A percentile compares a stretch with the other conserved stretches of the same genome.
Evolutionary conservation across 1,284 basidiomycete genomes (phyloP).

Genomic region (Limonomyces culmigenus): DNA sequence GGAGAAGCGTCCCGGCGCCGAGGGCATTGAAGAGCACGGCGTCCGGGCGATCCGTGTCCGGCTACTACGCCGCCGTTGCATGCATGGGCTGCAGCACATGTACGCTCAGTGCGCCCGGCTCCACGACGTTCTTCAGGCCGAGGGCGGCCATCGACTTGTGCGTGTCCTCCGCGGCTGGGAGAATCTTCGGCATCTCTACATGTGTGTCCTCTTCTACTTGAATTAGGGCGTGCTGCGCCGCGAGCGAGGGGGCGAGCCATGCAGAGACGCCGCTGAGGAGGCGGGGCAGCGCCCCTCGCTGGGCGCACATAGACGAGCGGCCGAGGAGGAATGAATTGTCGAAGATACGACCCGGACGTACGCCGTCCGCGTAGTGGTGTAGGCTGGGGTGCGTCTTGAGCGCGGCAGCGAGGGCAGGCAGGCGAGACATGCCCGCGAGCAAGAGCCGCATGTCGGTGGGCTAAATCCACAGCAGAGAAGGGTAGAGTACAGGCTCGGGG

Average conservation of each 20-base stretch:
- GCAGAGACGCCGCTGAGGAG: conserved; percentile 47
- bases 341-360: conserved; percentile 74
- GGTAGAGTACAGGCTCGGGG: conserved; percentile 44
- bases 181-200: conserved; percentile 12
- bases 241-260: conserved; percentile 19
- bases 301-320: conserved; percentile 70
- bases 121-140: too few relatives aligned
- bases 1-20: too few relatives aligned
- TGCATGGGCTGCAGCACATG: too few relatives aligned
- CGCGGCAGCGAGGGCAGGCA: conserved; percentile 26
- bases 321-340: conserved; percentile 76
- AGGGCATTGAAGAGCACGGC: too few relatives aligned
- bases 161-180: conserved; percentile 4
- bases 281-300: conserved; percentile 70
- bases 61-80: too few relatives aligned
- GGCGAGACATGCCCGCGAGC: too few relatives aligned
- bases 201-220: too few relatives aligned
- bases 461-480: conserved; percentile 65
- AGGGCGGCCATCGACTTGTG: too few relatives aligned
- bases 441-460: conserved; percentile 9
- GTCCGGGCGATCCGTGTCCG: too few relatives aligned
- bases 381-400: conserved; percentile 74
- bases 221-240: too few relatives aligned
- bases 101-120: too few relatives aligned
- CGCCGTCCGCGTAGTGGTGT: conserved; percentile 78